A percentile compares a stretch with the other conserved stretches of the same genome.
Conservation (phyloP, 305 asterid species). For the Fraxinus floribunda region DNA sequence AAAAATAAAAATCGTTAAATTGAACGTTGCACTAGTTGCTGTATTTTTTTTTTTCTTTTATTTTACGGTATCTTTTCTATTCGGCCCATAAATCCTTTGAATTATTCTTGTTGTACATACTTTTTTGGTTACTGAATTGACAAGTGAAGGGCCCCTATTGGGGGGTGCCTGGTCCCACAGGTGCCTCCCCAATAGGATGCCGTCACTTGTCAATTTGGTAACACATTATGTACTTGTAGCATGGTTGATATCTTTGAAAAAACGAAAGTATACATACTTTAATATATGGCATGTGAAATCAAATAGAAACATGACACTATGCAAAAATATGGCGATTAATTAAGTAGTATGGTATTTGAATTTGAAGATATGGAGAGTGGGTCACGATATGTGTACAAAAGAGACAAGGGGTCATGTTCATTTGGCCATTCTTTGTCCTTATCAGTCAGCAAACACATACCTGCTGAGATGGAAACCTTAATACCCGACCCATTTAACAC, state of each 20-base stretch:
- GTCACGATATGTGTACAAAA: constrained; percentile 12
- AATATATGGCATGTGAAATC: neutral
- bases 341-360: neutral
- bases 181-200: too few relatives aligned
- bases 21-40: neutral
- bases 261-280: neutral
- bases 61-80: neutral
- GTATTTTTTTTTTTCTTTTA: neutral
- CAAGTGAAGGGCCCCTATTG: too few relatives aligned
- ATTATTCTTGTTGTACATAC: too few relatives aligned
- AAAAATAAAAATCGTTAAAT: neutral
- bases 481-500: constrained; percentile 5
- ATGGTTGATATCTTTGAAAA: too few relatives aligned
- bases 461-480: constrained; percentile 6
- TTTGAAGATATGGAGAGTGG: constrained; percentile 32
- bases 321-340: neutral
- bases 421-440: constrained; percentile 7
- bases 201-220: too few relatives aligned
- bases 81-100: neutral
- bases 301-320: neutral
- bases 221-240: too few relatives aligned
- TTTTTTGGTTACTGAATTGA: too few relatives aligned
- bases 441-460: neutral
- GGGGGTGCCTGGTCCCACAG: too few relatives aligned
- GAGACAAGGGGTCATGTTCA: constrained; percentile 33